Percentiles rank a stretch among this genome's conserved stretches.
phyloP scores from a whole-genome alignment of 495 filamentous ascomycete genomes.

The Apodospora peruviana region DNA sequence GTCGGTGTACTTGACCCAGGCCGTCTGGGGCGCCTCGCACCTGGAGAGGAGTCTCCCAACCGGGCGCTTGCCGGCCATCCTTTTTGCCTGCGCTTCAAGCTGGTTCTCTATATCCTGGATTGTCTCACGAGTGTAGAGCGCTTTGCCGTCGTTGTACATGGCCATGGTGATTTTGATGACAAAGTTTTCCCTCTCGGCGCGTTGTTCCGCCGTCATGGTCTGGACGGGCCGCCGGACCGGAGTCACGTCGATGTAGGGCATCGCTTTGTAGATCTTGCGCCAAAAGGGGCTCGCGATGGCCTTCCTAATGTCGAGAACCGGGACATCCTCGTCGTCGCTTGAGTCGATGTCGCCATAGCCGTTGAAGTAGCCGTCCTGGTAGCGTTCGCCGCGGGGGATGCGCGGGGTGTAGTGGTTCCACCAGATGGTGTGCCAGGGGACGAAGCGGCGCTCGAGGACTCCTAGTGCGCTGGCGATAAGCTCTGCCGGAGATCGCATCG shows the following conservation, averaged over 20 bases:
- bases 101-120: slow-evolving; percentile 11
- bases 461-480: too few species aligned
- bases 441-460: too few species aligned
- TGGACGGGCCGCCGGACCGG: background rate
- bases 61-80: background rate
- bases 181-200: background rate
- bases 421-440: too few species aligned
- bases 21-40: slow-evolving; percentile 14
- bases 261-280: too few species aligned
- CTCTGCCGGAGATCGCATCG: too few species aligned
- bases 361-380: slow-evolving; percentile 10
- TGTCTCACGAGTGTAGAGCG: slow-evolving; percentile 11
- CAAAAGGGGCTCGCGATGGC: too few species aligned
- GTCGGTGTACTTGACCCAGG: slow-evolving; percentile 9
- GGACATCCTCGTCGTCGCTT: slow-evolving; percentile 1
- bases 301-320: too few species aligned
- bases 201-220: background rate
- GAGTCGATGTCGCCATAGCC: slow-evolving; percentile 5
- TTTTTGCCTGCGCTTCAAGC: background rate
- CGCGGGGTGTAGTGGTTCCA: slow-evolving; percentile 13
- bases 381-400: slow-evolving; percentile 11
- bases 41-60: slow-evolving; percentile 3
- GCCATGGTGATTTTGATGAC: slow-evolving; percentile 3
- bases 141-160: slow-evolving; percentile 12
- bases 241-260: too few species aligned